A percentile compares a stretch with the other conserved stretches of the same genome.
phyloP scores from a whole-genome alignment of 108 stramenopile species.

The Cylindrotheca closterium region DNA sequence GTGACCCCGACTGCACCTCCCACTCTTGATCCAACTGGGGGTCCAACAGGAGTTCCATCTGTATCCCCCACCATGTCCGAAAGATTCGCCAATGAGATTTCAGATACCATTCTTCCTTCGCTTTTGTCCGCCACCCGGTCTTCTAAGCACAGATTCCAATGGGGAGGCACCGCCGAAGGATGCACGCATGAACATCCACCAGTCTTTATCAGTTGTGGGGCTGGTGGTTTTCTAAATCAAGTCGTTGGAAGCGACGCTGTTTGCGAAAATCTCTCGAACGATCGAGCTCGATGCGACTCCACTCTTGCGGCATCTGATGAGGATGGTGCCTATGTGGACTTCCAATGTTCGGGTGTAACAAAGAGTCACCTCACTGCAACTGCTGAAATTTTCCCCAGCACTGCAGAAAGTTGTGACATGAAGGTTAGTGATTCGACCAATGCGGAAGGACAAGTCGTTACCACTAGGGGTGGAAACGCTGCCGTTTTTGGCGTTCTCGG shows the following conservation, averaged over 20 bases:
- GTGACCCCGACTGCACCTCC: background rate
- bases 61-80: background rate
- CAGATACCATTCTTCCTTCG: background rate
- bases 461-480: slow-evolving; percentile 5
- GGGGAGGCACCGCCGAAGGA: slow-evolving; percentile 1
- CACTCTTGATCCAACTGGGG: background rate
- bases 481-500: slow-evolving; percentile 2
- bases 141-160: slow-evolving; percentile 5
- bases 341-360: slow-evolving; percentile 8
- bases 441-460: background rate
- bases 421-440: background rate
- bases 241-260: background rate
- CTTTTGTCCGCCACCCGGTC: background rate
- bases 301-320: slow-evolving; percentile 1
- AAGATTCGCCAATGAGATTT: background rate
- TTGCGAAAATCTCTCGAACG: slow-evolving; percentile 4
- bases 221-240: slow-evolving; percentile 1
- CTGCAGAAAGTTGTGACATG: slow-evolving; percentile 4
- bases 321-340: slow-evolving; percentile 6
- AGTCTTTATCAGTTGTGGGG: slow-evolving; percentile 3
- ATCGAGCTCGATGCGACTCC: slow-evolving; percentile 4
- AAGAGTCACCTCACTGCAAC: background rate
- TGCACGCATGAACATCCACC: slow-evolving; percentile 1
- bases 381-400: slow-evolving; percentile 7
- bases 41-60: background rate